phyloP scores from a whole-genome alignment of 257 asterid species.

The Solanum ahanhuiri region DNA sequence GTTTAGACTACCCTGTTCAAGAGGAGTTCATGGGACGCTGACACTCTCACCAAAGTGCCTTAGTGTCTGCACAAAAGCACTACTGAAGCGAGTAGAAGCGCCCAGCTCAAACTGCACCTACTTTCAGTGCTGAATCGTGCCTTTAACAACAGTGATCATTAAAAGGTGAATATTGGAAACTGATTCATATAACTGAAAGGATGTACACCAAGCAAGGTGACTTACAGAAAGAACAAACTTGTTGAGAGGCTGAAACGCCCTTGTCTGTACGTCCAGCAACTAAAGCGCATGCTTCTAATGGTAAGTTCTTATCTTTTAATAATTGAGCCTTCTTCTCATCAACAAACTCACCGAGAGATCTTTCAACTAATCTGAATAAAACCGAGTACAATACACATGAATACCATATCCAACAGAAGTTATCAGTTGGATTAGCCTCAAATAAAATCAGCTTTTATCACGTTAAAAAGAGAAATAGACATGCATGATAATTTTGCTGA shows the following conservation, averaged over 20 bases:
- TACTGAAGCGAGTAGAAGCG: not conserved
- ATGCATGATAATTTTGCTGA: not conserved
- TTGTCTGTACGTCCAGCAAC: constrained; percentile 99
- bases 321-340: constrained; percentile 66
- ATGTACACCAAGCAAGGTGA: constrained; percentile 8
- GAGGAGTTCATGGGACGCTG: not conserved
- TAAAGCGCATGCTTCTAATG: constrained; percentile 56
- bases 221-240: constrained; percentile 96
- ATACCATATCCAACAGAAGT: not conserved
- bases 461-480: not conserved
- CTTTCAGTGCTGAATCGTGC: not conserved
- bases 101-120: not conserved
- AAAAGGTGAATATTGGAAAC: not conserved
- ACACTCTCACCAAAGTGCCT: not conserved
- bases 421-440: not conserved
- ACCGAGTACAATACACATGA: not conserved
- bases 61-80: not conserved
- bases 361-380: constrained; percentile 55
- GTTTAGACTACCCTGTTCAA: not conserved
- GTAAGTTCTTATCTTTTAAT: constrained; percentile 70
- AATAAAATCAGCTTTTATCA: not conserved
- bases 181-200: not conserved
- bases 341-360: constrained; percentile 69
- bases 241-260: constrained; percentile 90
- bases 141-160: not conserved